Base-by-base conservation (phyloP, 164 flowering plant genomes). In the Buxus sempervirens region DNA sequence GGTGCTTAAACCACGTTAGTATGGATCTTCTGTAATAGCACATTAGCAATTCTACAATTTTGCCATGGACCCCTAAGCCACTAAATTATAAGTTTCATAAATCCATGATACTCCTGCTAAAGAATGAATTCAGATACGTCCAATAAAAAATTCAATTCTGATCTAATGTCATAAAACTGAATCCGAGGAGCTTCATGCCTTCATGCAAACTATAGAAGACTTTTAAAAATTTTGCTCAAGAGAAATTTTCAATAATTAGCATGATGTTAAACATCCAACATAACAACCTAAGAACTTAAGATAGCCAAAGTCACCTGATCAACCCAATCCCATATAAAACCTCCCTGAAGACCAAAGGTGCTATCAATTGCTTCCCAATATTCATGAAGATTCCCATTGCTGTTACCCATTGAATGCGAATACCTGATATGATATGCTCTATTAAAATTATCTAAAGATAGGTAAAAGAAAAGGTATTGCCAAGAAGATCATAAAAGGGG, bases 241-340 rank as follows among this genome's bases (percentile, higher is more conserved):
- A 64, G 26, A 64, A 26, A 48, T 32, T 7, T 32, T 10, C 51
- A 45, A 45, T 15, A 45, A 10, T 15, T 45, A 15, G 12, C 13
- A 45, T 4, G 13, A 4, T 24, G 19, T 25, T 15, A 9, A 42
- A 10, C 32, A 4, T 10, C 12, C 24, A 20, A 10, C 13, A 58
- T 48, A 27, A 36, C 16, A 10, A 1, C 15, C 0, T 63, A 36
- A 57, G 25, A 58, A 41, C 28, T 38, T 49, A 21, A 59, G n/a
- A 18, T 32, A 22, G 41, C 67, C 62, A 53, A 13, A 56, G 36
- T n/a, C 42, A 90, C 95, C 94, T 90, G 96, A 79, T 95, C 98
- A 72, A 82, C 95, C 99, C 99, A 95, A 20, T 92, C 98, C 98
- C 99, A 95, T 49, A 95, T 90, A 80, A 95, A 93, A 56, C 99